phyloP scores from a whole-genome alignment of 257 asterid genomes.

The Anisodus tanguticus region DNA sequence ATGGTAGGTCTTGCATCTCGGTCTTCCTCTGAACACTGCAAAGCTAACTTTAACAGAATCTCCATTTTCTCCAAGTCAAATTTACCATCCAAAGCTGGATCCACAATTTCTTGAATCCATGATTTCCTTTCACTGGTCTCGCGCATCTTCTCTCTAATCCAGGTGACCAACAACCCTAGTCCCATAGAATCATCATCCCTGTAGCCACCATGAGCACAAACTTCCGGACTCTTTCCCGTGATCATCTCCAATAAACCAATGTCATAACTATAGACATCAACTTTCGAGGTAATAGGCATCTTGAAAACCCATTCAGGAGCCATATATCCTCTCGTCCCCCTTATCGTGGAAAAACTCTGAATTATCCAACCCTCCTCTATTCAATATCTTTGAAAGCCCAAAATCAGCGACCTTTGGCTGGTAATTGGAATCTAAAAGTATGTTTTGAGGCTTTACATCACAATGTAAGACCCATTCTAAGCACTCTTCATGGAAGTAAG shows the following conservation, averaged over 20 bases:
- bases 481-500: conserved; percentile 58
- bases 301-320: conserved; percentile 57
- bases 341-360: conserved; percentile 35
- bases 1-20: conserved; percentile 46
- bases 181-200: conserved; percentile 25
- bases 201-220: neutral
- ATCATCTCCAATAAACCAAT: conserved; percentile 49
- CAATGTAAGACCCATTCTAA: conserved; percentile 56
- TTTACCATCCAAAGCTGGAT: conserved; percentile 36
- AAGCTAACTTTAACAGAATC: conserved; percentile 37
- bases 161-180: conserved; percentile 33
- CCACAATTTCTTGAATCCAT: conserved; percentile 38
- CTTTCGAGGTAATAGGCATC: conserved; percentile 51
- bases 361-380: conserved; percentile 5
- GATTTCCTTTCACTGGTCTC: neutral
- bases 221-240: conserved; percentile 37
- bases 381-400: conserved; percentile 44
- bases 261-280: conserved; percentile 54
- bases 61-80: conserved; percentile 36
- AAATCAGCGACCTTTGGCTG: conserved; percentile 54
- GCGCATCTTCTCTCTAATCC: conserved; percentile 43
- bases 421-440: conserved; percentile 41
- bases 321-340: conserved; percentile 60
- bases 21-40: conserved; percentile 43
- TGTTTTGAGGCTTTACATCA: conserved; percentile 60